Conservation (phyloP, 2,329 filamentous ascomycete genomes). For the Plectosphaerella cucumerina region DNA sequence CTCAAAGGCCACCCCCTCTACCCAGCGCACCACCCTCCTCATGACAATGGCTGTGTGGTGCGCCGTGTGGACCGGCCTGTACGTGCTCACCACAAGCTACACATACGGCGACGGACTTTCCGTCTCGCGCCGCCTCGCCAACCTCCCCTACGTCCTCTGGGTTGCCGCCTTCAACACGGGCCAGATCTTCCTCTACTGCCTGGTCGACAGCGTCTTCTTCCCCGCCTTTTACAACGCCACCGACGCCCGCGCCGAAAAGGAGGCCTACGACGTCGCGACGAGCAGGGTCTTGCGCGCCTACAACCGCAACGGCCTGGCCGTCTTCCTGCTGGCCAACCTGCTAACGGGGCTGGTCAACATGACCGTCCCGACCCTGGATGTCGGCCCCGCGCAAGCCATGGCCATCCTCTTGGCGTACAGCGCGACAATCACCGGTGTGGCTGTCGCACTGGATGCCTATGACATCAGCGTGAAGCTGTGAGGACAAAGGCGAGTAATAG, state of each 20-base stretch:
- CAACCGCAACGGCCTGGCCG: constrained; percentile 80
- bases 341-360: constrained; percentile 88
- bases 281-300: constrained; percentile 78
- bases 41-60: constrained; percentile 62
- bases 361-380: constrained; percentile 75
- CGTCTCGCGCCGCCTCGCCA: constrained; percentile 86
- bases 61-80: constrained; percentile 65
- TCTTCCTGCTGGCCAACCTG: constrained; percentile 87
- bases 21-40: constrained; percentile 55
- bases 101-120: constrained; percentile 66
- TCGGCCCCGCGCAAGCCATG: constrained; percentile 62
- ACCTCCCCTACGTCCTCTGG: constrained; percentile 92
- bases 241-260: constrained; percentile 53
- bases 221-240: constrained; percentile 61
- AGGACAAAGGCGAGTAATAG: background rate
- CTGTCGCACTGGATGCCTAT: constrained; percentile 60
- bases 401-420: constrained; percentile 72
- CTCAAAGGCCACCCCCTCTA: constrained; percentile 34
- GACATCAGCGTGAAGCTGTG: constrained; percentile 70
- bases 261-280: constrained; percentile 65
- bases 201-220: constrained; percentile 76
- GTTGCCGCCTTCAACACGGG: constrained; percentile 83
- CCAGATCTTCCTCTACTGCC: constrained; percentile 75
- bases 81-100: constrained; percentile 64
- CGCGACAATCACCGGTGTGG: constrained; percentile 60